Percentiles rank a stretch among this genome's conserved stretches.
Conservation (phyloP, 2,329 filamentous ascomycete genomes). For the Aureobasidium melanogenum region DNA sequence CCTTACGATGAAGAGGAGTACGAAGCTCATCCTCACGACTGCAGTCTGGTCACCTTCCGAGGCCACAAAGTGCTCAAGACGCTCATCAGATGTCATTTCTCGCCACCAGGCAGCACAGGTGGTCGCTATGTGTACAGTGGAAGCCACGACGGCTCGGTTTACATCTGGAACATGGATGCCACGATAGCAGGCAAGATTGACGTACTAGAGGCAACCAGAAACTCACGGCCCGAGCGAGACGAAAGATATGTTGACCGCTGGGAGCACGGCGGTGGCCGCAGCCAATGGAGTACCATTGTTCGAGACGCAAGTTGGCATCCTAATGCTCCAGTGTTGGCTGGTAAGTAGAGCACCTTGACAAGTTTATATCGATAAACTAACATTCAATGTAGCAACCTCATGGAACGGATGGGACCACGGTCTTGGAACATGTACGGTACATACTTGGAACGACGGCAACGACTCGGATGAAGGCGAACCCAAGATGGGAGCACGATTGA, state of each 20-base stretch:
- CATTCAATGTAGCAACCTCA: conserved; percentile 53
- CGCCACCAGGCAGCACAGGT: conserved; percentile 74
- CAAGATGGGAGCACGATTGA: conserved; percentile 49
- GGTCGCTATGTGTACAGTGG: conserved; percentile 90
- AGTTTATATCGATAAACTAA: not conserved
- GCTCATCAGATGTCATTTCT: conserved; percentile 91
- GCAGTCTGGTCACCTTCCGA: conserved; percentile 85
- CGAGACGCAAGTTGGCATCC: conserved; percentile 90
- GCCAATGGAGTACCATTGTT: conserved; percentile 67
- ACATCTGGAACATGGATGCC: conserved; percentile 88
- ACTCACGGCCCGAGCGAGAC: conserved; percentile 47
- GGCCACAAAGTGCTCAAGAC: conserved; percentile 85
- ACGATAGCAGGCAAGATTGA: conserved; percentile 71
- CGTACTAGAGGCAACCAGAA: conserved; percentile 60
- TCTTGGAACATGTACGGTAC: conserved; percentile 66
- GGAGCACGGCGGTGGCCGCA: conserved; percentile 46
- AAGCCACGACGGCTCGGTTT: conserved; percentile 80
- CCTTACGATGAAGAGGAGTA: conserved; percentile 57
- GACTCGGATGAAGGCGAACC: conserved; percentile 52
- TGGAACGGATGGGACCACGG: conserved; percentile 72
- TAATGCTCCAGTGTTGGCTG: conserved; percentile 66
- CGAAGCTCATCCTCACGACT: conserved; percentile 72
- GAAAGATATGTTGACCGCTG: conserved; percentile 49
- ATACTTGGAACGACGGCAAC: conserved; percentile 62
- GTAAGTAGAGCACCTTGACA: conserved; percentile 31